Conservation (phyloP, 1,139 yeast species). For the Chernovozyma aurita region DNA sequence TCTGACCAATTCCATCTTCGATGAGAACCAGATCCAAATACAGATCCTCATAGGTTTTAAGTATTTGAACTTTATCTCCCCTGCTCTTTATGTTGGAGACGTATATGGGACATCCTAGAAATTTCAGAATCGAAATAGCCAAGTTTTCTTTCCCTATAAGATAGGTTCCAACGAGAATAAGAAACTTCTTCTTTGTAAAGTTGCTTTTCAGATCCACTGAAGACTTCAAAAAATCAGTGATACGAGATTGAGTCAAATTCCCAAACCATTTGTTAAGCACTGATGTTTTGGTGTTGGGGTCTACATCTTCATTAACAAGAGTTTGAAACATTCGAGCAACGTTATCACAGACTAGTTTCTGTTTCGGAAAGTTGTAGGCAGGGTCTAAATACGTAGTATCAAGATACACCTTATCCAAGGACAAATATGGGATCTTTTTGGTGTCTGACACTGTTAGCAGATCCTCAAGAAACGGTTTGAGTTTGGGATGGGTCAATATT, state of each 20-base stretch:
- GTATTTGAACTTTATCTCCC: conserved; percentile 41
- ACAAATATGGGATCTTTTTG: not conserved
- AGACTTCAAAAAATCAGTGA: conserved; percentile 36
- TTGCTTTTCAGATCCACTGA: not conserved
- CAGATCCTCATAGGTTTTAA: conserved; percentile 29
- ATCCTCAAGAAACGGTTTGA: conserved; percentile 30
- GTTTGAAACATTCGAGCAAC: conserved; percentile 52
- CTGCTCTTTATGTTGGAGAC: conserved; percentile 49
- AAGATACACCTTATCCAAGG: conserved; percentile 55
- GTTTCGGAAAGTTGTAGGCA: conserved; percentile 70
- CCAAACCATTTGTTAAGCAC: conserved; percentile 39
- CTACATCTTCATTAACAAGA: conserved; percentile 20
- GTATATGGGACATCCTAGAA: conserved; percentile 46
- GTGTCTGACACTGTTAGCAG: conserved; percentile 8
- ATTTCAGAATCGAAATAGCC: conserved; percentile 64
- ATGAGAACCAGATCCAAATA: conserved; percentile 29
- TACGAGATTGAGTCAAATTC: conserved; percentile 32
- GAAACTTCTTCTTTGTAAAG: conserved; percentile 31
- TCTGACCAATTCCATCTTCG: conserved; percentile 26
- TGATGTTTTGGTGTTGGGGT: conserved; percentile 12
- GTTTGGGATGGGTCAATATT: conserved; percentile 35
- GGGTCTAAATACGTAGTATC: conserved; percentile 90
- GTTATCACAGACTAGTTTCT: conserved; percentile 57
- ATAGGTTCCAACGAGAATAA: conserved; percentile 84
- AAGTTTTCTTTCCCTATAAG: conserved; percentile 87